Percentiles rank a stretch among this genome's conserved stretches.
Conservation (phyloP, 371 early-diverging fungal species). For the Blakeslea trispora region DNA sequence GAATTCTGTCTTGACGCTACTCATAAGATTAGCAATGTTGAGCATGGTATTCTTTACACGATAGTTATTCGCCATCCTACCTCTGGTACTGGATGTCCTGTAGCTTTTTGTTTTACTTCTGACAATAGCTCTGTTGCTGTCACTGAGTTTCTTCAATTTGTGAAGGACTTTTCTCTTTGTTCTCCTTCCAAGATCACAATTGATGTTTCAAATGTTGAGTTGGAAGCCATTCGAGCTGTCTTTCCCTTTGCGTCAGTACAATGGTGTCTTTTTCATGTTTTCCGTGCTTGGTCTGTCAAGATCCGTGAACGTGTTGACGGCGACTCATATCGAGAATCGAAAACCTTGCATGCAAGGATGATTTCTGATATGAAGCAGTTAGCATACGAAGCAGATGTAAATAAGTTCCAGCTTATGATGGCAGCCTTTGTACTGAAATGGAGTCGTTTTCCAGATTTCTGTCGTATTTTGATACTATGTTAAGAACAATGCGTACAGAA, state of each 20-base stretch:
- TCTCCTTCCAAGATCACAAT: slow-evolving; percentile 6
- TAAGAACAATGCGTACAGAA: too few relatives aligned
- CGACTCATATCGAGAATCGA: too few relatives aligned
- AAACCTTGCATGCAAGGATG: too few relatives aligned
- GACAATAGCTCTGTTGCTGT: background rate
- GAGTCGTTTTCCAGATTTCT: too few relatives aligned
- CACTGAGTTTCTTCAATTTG: slow-evolving; percentile 1
- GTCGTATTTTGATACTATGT: too few relatives aligned
- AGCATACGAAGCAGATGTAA: too few relatives aligned
- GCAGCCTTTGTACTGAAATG: too few relatives aligned
- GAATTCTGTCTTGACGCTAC: background rate
- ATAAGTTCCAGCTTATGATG: too few relatives aligned
- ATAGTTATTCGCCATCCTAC: slow-evolving; percentile 3
- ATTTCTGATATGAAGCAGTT: too few relatives aligned
- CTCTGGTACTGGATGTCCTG: slow-evolving; percentile 12
- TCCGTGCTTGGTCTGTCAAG: slow-evolving; percentile 5
- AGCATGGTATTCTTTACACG: slow-evolving; percentile 4
- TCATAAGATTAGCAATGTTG: background rate
- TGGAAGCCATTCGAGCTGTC: background rate
- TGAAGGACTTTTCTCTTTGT: too few relatives aligned
- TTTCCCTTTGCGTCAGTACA: background rate
- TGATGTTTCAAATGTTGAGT: slow-evolving; percentile 3
- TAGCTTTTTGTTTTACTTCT: slow-evolving; percentile 6
- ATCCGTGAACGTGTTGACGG: too few relatives aligned
- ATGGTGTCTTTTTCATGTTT: slow-evolving; percentile 10